Conservation (phyloP, 148 eudicot genomes). For the Heliamphora exappendiculata region DNA sequence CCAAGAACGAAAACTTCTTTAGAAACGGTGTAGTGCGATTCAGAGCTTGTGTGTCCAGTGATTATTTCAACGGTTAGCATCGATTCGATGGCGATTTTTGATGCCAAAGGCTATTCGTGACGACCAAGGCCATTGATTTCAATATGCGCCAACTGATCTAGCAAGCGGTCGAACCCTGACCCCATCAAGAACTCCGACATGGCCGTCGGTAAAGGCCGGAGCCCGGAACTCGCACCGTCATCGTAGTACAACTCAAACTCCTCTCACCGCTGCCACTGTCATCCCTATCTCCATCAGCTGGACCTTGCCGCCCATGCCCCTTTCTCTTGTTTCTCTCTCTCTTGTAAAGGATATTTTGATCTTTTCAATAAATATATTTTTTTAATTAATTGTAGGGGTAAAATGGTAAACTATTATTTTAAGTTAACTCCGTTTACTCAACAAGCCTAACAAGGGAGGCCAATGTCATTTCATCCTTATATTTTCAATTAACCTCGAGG, state of each 20-base stretch:
- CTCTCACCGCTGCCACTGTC: conserved; percentile 15
- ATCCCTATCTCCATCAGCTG: conserved; percentile 2
- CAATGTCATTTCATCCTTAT: no score
- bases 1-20: conserved; percentile 35
- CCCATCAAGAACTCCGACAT: conserved; percentile 46
- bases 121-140: conserved; percentile 27
- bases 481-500: no score
- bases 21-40: conserved; percentile 45
- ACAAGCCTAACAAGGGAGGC: no score
- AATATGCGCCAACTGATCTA: conserved; percentile 43
- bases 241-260: conserved; percentile 44
- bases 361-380: no score
- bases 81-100: conserved; percentile 36
- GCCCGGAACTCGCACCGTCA: conserved; percentile 40
- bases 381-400: no score
- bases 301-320: conserved; percentile 24
- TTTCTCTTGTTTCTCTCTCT: no score
- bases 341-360: no score
- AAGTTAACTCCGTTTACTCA: no score
- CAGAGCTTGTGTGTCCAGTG: conserved; percentile 18
- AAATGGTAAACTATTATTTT: no score
- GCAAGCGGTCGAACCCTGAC: conserved; percentile 38
- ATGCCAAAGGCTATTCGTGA: conserved; percentile 36
- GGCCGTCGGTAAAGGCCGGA: conserved; percentile 36
- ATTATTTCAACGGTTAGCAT: conserved; percentile 29